phyloP scores from a whole-genome alignment of 1,284 basidiomycete genomes.

The Microbotryomycetes sp. region DNA sequence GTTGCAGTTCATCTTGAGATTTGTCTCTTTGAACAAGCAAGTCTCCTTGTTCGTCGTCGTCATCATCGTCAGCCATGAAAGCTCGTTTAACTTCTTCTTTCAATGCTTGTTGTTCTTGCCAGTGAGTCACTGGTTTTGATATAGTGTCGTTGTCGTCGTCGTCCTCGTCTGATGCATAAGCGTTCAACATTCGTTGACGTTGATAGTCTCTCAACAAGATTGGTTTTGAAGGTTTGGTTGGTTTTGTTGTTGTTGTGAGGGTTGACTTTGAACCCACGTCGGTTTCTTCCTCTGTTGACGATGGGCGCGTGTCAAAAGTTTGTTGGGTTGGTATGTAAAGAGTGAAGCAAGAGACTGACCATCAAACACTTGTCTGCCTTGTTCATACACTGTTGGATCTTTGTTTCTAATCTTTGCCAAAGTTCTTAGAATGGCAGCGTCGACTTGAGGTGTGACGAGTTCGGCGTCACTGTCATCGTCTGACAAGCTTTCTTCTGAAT shows the following conservation, averaged over 20 bases:
- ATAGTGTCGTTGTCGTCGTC: slow-evolving; percentile 3
- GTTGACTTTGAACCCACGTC: slow-evolving; percentile 37
- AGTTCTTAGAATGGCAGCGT: slow-evolving; percentile 90
- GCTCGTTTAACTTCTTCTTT: slow-evolving; percentile 77
- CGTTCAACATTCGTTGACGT: slow-evolving; percentile 43
- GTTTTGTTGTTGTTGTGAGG: slow-evolving; percentile 51
- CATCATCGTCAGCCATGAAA: slow-evolving; percentile 52
- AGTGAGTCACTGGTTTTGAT: slow-evolving; percentile 14
- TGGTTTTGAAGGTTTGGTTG: slow-evolving; percentile 39
- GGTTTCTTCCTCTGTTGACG: slow-evolving; percentile 38
- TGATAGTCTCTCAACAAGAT: slow-evolving; percentile 48
- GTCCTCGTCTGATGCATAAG: slow-evolving; percentile 19
- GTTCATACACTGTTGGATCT: slow-evolving; percentile 72
- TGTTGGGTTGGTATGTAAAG: not conserved
- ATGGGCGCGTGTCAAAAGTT: not conserved
- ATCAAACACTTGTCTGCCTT: slow-evolving; percentile 56
- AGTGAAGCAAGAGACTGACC: slow-evolving; percentile 47
- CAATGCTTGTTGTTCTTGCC: slow-evolving; percentile 66
- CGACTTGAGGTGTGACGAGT: slow-evolving; percentile 86
- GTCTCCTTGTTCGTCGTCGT: slow-evolving; percentile 48
- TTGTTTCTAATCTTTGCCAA: slow-evolving; percentile 75
- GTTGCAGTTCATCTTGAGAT: slow-evolving; percentile 65
- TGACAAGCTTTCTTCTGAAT: slow-evolving; percentile 53
- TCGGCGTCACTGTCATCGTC: slow-evolving; percentile 85
- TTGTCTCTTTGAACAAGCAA: slow-evolving; percentile 63